Base-by-base conservation (phyloP, 2,329 filamentous ascomycete genomes). In the Hymenoscyphus linearis region DNA sequence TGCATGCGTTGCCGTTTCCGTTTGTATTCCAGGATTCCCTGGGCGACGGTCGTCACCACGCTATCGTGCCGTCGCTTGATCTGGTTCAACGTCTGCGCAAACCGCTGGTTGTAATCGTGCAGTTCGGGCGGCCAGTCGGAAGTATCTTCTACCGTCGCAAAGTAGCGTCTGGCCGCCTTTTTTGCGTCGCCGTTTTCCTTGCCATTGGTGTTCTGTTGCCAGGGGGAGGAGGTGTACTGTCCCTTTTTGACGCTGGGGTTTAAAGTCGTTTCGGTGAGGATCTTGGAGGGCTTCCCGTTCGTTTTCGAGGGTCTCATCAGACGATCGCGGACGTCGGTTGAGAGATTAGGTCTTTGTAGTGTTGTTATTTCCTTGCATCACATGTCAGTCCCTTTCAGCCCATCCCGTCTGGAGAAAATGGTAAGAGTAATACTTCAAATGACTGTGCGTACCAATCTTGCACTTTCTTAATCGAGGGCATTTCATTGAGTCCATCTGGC, bases 371-470 rank as follows among this genome's bases (percentile, higher is more conserved):
- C 95, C 91, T 93, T 60, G 31, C 76, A 62, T 64, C 68, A 69
- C 65, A 70, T 70, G 70, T 73, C 63, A 72, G 64, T 58, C 54
- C 40, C 35, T 57, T 35, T 50, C 13, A 36, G 31, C 31, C 44
- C 13, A 36, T 5, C 31, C 44, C 4, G 16, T 58, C 53, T 64
- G 7, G 2, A 35, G 40, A 44, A 35, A 7, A 47, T 36, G 40
- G 25, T 34, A 47, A 47, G 36, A 58, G 35, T 36, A 44, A 70
- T 84, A 96, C 93, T 86, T 99, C 95, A 73, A 99, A 99, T 57
- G 95, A 99, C 79, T 99, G 95, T 66, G 93, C 95, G 76, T 99
- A 99, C 95, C 95, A 99, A 73, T 98, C 93, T 75, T 93, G 89
- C 68, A 99, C 95, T 72, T 88, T 91, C 75, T 88, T 87, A 68